These are phyloP conservation scores for Apocynum venetum DNA, from an alignment of 257 asterid genomes.

Conservation along the genomic window DNA sequence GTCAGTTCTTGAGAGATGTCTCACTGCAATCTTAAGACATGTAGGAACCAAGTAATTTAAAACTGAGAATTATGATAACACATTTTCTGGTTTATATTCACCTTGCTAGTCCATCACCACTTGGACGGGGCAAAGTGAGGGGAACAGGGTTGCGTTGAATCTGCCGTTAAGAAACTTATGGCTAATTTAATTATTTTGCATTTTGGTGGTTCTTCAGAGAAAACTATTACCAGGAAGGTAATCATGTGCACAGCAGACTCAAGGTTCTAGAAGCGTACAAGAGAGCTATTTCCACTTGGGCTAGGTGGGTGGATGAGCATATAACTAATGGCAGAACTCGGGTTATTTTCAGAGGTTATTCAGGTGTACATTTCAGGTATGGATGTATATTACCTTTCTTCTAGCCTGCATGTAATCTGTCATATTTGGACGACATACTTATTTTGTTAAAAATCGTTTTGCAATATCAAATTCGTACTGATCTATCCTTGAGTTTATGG, in stretches of 20 bases:
- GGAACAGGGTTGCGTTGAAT: not conserved
- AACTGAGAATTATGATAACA: not conserved
- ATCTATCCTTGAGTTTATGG: not conserved
- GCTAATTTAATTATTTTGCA: not conserved
- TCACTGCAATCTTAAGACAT: not conserved
- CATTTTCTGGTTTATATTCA: not conserved
- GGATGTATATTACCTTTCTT: not conserved
- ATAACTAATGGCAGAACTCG: conserved; percentile 47
- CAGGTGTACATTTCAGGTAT: conserved; percentile 89
- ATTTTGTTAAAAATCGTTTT: not conserved
- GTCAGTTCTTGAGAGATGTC: not conserved
- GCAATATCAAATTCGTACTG: no score
- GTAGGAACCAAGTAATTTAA: not conserved
- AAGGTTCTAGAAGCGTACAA: conserved; percentile 83
- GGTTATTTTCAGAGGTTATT: conserved; percentile 82
- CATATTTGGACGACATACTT: not conserved
- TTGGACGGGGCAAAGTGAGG: not conserved
- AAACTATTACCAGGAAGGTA: conserved; percentile 91
- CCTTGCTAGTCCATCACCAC: not conserved
- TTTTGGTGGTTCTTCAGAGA: conserved; percentile 45
- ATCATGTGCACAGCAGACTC: conserved; percentile 58
- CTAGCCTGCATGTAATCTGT: not conserved
- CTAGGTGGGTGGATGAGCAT: conserved; percentile 75
- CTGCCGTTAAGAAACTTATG: not conserved
- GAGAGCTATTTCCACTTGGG: conserved; percentile 85